Evolutionary conservation across 208 protist genomes (phyloP), one percentile per base, ranked within the genome.

Genomic region (Balamuthia mandrillaris): DNA sequence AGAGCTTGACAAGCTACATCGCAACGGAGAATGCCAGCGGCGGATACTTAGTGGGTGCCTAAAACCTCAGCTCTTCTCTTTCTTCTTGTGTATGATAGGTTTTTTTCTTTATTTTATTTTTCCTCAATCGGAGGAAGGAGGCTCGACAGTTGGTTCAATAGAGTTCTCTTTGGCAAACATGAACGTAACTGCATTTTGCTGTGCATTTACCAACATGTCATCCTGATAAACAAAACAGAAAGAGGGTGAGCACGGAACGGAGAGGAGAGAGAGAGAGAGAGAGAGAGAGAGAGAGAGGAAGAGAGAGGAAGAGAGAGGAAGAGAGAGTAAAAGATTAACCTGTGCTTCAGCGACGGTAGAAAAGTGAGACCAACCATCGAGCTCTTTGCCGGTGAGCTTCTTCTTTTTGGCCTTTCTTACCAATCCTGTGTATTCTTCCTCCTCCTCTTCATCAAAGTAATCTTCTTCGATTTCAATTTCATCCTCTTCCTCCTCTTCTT

Each of bases 81-180:
- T n/a, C n/a, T n/a, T n/a, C n/a, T n/a, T n/a, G n/a, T n/a, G n/a
- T n/a, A n/a, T n/a, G n/a, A n/a, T n/a, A n/a, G n/a, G n/a, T n/a
- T n/a, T n/a, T n/a, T n/a, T n/a, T n/a, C n/a, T n/a, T n/a, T n/a
- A n/a, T n/a, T n/a, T n/a, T n/a, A n/a, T n/a, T n/a, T n/a, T n/a
- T n/a, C n/a, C n/a, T n/a, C n/a, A n/a, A n/a, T n/a, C n/a, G n/a
- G n/a, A n/a, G n/a, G n/a, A n/a, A n/a, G n/a, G n/a, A n/a, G n/a
- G n/a, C n/a, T n/a, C n/a, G n/a, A n/a, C n/a, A n/a, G n/a, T n/a
- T n/a, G n/a, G n/a, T n/a, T n/a, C n/a, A n/a, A n/a, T n/a, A n/a
- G n/a, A n/a, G 21, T 77, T 54, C 18, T 77, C 41, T 4, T 77
- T 77, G 14, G 66, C 66, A 45, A 77, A 77, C 29, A 77, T 77